Evolutionary conservation across 306 rosid genomes (phyloP).

Genomic region (Vachellia pachyceras): DNA sequence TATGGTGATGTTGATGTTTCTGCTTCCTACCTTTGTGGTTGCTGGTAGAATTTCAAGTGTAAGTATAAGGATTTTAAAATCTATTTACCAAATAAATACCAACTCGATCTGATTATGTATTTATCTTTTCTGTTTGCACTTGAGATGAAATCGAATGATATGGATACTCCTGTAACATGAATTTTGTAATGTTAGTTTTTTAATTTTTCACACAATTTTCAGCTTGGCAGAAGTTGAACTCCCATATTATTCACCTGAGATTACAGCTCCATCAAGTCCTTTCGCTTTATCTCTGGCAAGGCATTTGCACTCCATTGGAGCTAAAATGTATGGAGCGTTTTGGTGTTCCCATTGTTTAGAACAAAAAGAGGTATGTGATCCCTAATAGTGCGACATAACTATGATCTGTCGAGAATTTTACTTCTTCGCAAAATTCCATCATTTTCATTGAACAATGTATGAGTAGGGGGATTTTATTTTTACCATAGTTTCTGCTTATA

Average conservation of each 20-base stretch:
- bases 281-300: slow-evolving; percentile 74
- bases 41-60: slow-evolving; percentile 21
- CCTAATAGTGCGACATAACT: too few species aligned
- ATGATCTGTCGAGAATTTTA: slow-evolving; percentile 17
- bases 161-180: slow-evolving; percentile 20
- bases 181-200: slow-evolving; percentile 21
- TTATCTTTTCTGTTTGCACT: not conserved
- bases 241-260: slow-evolving; percentile 78
- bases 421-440: not conserved
- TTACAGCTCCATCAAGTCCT: slow-evolving; percentile 71
- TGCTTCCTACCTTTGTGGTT: slow-evolving; percentile 1
- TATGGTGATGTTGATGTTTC: not conserved
- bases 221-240: slow-evolving; percentile 71
- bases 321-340: slow-evolving; percentile 97
- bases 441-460: not conserved
- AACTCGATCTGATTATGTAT: not conserved
- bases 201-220: slow-evolving; percentile 22
- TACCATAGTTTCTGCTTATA: not conserved
- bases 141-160: slow-evolving; percentile 27
- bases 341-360: slow-evolving; percentile 97
- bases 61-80: slow-evolving; percentile 13
- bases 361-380: slow-evolving; percentile 82
- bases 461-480: not conserved
- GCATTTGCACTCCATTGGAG: slow-evolving; percentile 80
- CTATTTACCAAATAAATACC: not conserved